Evolutionary conservation across 805 yeast genomes (phyloP).

Genomic region (Zygoascus biomembranicola): DNA sequence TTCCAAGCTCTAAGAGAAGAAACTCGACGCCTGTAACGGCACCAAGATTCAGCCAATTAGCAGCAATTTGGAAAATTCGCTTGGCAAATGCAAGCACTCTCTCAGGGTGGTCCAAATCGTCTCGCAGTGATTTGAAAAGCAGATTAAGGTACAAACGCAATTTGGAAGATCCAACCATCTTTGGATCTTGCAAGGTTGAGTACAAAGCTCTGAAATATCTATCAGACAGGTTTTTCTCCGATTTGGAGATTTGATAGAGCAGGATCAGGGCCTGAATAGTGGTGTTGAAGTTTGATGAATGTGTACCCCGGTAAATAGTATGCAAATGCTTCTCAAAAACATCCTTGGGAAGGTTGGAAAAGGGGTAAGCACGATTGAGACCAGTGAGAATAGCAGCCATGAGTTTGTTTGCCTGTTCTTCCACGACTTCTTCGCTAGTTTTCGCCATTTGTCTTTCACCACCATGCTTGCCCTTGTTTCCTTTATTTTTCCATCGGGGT

Average conservation of each 20-base stretch:
- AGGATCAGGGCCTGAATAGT: conserved; percentile 86
- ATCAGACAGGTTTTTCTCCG: conserved; percentile 35
- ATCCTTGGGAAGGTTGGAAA: conserved; percentile 60
- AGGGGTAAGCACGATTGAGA: conserved; percentile 92
- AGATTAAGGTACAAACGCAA: conserved; percentile 87
- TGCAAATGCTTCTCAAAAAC: conserved; percentile 67
- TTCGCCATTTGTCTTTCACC: conserved; percentile 32
- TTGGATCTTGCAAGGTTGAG: conserved; percentile 78
- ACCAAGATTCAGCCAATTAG: conserved; percentile 83
- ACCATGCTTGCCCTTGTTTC: conserved; percentile 76
- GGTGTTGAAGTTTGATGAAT: conserved; percentile 88
- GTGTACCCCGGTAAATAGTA: conserved; percentile 82
- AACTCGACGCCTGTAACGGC: conserved; percentile 77
- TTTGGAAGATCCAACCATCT: conserved; percentile 80
- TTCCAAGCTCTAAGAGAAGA: conserved; percentile 61
- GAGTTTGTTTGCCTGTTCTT: conserved; percentile 76
- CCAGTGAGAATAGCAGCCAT: conserved; percentile 92
- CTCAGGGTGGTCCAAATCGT: conserved; percentile 45
- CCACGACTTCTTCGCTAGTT: conserved; percentile 26
- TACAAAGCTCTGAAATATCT: conserved; percentile 83
- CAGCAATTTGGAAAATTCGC: conserved; percentile 76
- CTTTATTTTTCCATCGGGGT: conserved; percentile 61
- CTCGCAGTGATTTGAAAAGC: conserved; percentile 72
- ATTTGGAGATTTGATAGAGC: conserved; percentile 66
- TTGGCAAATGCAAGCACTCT: conserved; percentile 86